These are phyloP conservation scores for Sporopachydermia lactativora DNA, from an alignment of 805 yeast genomes.

Conservation along the genomic window DNA sequence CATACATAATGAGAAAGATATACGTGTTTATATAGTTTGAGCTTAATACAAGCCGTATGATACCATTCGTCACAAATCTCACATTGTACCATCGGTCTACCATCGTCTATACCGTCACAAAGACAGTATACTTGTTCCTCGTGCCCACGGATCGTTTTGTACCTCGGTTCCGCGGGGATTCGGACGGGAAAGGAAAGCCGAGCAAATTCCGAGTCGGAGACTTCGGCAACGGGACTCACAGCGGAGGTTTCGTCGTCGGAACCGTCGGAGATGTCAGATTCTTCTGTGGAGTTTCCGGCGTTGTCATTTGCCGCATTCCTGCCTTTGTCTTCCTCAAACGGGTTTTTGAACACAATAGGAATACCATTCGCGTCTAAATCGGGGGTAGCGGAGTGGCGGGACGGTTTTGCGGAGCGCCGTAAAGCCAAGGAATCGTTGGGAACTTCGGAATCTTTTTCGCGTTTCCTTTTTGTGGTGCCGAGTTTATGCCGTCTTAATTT, in stretches of 20 bases:
- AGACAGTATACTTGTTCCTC: not conserved
- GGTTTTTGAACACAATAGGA: not conserved
- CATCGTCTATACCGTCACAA: slow-evolving; percentile 1
- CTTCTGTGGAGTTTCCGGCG: not conserved
- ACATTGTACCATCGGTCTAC: not conserved
- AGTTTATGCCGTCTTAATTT: too few species aligned
- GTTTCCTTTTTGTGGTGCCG: too few species aligned
- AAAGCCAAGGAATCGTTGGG: too few species aligned
- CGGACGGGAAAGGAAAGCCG: not conserved
- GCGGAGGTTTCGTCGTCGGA: too few species aligned
- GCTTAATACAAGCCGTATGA: not conserved
- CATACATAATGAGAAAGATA: not conserved
- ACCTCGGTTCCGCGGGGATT: not conserved
- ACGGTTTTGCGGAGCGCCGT: too few species aligned
- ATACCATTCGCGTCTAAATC: too few species aligned
- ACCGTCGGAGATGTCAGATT: not conserved
- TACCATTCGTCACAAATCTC: not conserved
- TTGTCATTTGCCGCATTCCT: too few species aligned
- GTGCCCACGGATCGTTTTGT: not conserved
- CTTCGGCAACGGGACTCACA: not conserved
- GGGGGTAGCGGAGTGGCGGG: too few species aligned
- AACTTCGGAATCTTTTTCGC: too few species aligned
- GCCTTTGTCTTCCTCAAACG: too few species aligned
- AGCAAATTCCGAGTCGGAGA: not conserved
- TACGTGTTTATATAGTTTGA: not conserved